phyloP scores from a whole-genome alignment of 805 yeast genomes.

The Myxozyma nipponensis region DNA sequence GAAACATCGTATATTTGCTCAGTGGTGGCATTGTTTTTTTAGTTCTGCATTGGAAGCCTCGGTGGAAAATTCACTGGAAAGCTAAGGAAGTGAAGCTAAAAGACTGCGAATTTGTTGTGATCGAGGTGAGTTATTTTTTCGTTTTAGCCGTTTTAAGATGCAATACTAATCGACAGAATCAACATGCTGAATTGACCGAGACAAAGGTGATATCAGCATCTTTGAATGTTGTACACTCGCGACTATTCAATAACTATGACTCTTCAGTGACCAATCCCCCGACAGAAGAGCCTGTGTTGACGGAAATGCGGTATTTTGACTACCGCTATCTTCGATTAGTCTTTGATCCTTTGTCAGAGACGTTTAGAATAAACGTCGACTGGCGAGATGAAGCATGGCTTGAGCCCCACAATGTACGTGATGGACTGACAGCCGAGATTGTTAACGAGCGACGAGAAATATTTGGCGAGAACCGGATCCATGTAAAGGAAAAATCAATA shows the following conservation, averaged over 20 bases:
- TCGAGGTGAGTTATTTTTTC: conserved; percentile 46
- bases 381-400: conserved; percentile 87
- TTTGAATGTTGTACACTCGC: conserved; percentile 69
- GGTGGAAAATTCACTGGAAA: conserved; percentile 60
- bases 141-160: too few relatives aligned
- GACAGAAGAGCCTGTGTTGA: conserved; percentile 72
- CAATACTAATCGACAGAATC: conserved; percentile 46
- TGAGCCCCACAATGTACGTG: conserved; percentile 45
- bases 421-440: conserved; percentile 65
- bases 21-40: conserved; percentile 74
- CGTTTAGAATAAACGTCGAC: conserved; percentile 74
- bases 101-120: conserved; percentile 83
- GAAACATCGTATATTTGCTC: conserved; percentile 50
- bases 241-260: conserved; percentile 56
- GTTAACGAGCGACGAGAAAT: conserved; percentile 67
- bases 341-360: conserved; percentile 82
- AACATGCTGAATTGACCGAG: conserved; percentile 76
- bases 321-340: conserved; percentile 80
- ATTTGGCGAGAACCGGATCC: conserved; percentile 74
- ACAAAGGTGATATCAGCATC: conserved; percentile 53
- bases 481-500: conserved; percentile 68
- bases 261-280: too few relatives aligned
- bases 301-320: conserved; percentile 63
- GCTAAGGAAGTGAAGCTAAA: conserved; percentile 70
- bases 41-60: conserved; percentile 80